Percentiles rank a stretch among this genome's conserved stretches.
phyloP scores from a whole-genome alignment of 2,329 filamentous ascomycete species.

The Penicillium janthinellum region DNA sequence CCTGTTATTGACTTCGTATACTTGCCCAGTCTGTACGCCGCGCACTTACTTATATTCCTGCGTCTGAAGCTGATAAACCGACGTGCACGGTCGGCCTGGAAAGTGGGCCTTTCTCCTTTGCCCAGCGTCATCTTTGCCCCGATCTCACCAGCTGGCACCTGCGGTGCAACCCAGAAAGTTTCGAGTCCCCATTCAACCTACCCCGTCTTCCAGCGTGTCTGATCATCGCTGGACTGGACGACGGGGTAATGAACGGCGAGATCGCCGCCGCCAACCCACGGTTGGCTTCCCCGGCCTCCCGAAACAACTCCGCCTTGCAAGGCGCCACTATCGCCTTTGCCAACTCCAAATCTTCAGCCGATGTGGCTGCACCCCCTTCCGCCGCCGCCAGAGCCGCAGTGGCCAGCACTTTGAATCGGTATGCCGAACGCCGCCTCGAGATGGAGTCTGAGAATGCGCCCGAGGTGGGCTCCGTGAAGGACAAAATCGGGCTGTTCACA shows the following conservation, averaged over 20 bases:
- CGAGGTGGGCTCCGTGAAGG: constrained; percentile 40
- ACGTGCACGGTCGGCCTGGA: not conserved
- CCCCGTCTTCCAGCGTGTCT: not conserved
- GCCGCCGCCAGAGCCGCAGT: constrained; percentile 22
- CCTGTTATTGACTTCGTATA: too few species aligned
- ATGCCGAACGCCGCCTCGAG: constrained; percentile 17
- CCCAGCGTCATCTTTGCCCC: not conserved
- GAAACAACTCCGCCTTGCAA: constrained; percentile 36
- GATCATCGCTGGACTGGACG: not conserved
- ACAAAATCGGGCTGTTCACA: constrained; percentile 41
- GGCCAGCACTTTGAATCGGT: constrained; percentile 23
- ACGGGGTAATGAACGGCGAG: constrained; percentile 33
- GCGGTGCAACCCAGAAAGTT: constrained; percentile 9
- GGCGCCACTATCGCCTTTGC: constrained; percentile 43
- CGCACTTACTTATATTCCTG: too few species aligned
- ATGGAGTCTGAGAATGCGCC: constrained; percentile 30
- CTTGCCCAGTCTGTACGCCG: too few species aligned
- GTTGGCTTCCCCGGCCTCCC: constrained; percentile 27
- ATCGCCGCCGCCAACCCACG: constrained; percentile 33
- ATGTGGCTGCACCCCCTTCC: constrained; percentile 21
- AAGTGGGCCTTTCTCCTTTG: not conserved
- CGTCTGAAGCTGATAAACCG: not conserved
- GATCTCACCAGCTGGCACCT: constrained; percentile 2
- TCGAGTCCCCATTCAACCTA: not conserved
- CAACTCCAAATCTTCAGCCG: constrained; percentile 22